Conservation (phyloP, 441 rosid species). For the Isatis lusitanica region DNA sequence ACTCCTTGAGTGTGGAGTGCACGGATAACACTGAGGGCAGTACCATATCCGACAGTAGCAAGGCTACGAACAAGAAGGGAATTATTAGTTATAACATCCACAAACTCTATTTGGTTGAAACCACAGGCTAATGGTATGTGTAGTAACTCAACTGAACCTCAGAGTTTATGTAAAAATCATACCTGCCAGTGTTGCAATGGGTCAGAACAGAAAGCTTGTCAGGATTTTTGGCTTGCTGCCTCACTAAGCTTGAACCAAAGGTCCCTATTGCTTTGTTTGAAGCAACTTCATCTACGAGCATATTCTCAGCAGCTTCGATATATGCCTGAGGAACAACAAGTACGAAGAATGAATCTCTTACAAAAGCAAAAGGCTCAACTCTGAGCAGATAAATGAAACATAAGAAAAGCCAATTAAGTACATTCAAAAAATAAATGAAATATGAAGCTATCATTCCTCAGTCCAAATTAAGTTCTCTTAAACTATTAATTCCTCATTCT, state of each 20-base stretch:
- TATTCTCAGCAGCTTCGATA: slow-evolving; percentile 75
- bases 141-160: not conserved
- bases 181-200: slow-evolving; percentile 99
- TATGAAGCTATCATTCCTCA: not conserved
- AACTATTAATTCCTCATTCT: not conserved
- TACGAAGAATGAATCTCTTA: too few species aligned
- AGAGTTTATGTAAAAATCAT: not conserved
- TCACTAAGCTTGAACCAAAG: slow-evolving; percentile 62
- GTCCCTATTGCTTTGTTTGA: slow-evolving; percentile 82
- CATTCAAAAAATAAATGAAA: too few species aligned
- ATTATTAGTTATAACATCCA: not conserved
- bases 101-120: slow-evolving; percentile 5
- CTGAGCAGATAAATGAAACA: not conserved
- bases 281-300: slow-evolving; percentile 89
- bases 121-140: not conserved
- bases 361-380: not conserved
- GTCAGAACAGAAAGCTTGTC: slow-evolving; percentile 66
- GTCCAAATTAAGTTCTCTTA: not conserved
- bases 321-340: slow-evolving; percentile 51
- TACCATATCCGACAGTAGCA: slow-evolving; percentile 97
- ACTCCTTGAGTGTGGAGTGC: slow-evolving; percentile 70
- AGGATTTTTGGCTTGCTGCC: slow-evolving; percentile 41
- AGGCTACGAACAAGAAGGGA: slow-evolving; percentile 51
- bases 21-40: slow-evolving; percentile 90
- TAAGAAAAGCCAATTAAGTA: not conserved